Conservation (phyloP, 768 basidiomycete genomes). For the Russula sp. region DNA sequence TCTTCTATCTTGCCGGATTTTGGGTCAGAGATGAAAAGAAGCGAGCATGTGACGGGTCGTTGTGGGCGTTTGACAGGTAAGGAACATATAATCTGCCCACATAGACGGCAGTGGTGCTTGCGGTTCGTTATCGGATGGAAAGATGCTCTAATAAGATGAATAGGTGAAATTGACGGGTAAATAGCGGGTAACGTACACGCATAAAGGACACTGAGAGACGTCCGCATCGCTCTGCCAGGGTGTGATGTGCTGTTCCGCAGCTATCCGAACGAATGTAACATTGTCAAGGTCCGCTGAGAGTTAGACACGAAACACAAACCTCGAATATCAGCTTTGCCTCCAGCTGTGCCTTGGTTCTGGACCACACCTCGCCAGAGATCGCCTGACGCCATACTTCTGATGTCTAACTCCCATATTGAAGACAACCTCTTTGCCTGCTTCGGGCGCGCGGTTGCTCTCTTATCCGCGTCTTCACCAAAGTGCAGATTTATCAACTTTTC, state of each 20-base stretch:
- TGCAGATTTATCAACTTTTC: slow-evolving; percentile 83
- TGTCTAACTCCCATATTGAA: slow-evolving; percentile 71
- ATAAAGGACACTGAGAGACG: slow-evolving; percentile 81
- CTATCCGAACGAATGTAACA: slow-evolving; percentile 37
- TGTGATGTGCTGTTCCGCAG: slow-evolving; percentile 87
- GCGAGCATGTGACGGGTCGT: slow-evolving; percentile 66
- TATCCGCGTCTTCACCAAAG: slow-evolving; percentile 44
- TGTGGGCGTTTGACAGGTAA: slow-evolving; percentile 73
- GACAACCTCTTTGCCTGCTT: slow-evolving; percentile 48
- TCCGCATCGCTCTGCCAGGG: slow-evolving; percentile 87
- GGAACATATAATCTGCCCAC: slow-evolving; percentile 89
- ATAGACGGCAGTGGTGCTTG: slow-evolving; percentile 94
- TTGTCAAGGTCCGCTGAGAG: neutral
- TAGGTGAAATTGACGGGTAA: slow-evolving; percentile 6
- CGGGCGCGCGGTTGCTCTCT: slow-evolving; percentile 24
- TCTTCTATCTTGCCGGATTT: slow-evolving; percentile 77
- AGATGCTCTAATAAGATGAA: slow-evolving; percentile 44
- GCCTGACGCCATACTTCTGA: slow-evolving; percentile 58
- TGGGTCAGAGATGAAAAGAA: slow-evolving; percentile 82
- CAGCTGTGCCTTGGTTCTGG: slow-evolving; percentile 43
- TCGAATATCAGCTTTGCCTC: slow-evolving; percentile 61
- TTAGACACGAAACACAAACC: slow-evolving; percentile 43
- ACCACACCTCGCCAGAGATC: slow-evolving; percentile 69
- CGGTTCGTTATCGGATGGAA: slow-evolving; percentile 91
- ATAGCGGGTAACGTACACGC: slow-evolving; percentile 54